Base-by-base conservation (phyloP, 1,284 basidiomycete genomes). In the Tilletia walkeri region DNA sequence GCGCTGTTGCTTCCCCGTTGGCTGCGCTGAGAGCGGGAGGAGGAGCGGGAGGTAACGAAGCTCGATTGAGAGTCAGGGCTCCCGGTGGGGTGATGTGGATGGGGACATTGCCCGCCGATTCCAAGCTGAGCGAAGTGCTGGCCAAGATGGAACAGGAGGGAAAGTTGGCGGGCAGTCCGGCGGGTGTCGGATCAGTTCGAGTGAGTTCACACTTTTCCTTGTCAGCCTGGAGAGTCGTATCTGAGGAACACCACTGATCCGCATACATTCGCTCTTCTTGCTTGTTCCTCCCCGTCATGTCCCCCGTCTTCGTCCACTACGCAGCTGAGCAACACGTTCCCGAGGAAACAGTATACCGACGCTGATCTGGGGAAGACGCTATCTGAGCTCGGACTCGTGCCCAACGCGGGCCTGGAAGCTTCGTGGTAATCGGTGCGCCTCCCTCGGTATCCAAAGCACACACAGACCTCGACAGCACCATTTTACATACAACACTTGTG, bases 261-360 rank as follows among this genome's bases (percentile, higher is more conserved):
- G 24, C 24, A 30, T 30, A 30, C 24, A 30, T 30, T 34, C 34
- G 24, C 56, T 39, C 56, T n/a, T 34, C 38, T n/a, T 53, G 50
- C 50, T 24, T 30, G 24, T 7, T 14, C 20, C 24, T 20, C 34
- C n/a, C 10, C 34, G 3, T 34, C 54, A 24, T 56, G 24, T 30
- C 24, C 2, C 24, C 24, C 24, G 24, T 30, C 24, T 30, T 30
- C 24, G 24, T 30, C 24, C 24, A 38, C 7, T 67, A 9, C 10
- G 49, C 77, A 82, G 77, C 81, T 83, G 72, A 80, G 78, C 18
- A 80, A 77, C 20, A 80, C 80, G 5, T 83, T 80, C 71, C 82
- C 82, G 3, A 74, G 82, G 49, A 80, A 80, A 69, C 70, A 75
- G 47, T 83, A 78, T 49, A 76, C 76, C 14, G 74, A 68, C 4